Conservation (phyloP, 2,329 filamentous ascomycete genomes). For the Phialocephala sp. region DNA sequence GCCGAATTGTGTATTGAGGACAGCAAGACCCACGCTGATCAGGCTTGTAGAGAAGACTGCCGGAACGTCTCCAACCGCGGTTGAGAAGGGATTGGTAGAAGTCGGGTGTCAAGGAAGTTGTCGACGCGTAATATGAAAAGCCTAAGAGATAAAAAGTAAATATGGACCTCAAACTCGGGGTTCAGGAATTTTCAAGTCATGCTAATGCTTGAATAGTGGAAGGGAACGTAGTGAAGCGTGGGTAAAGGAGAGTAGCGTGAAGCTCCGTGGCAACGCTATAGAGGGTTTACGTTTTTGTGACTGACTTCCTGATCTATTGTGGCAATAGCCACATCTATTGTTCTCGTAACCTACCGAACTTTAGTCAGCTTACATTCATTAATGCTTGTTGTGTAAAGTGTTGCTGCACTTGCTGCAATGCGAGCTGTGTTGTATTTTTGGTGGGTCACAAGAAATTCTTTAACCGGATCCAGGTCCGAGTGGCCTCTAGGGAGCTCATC, state of each 20-base stretch:
- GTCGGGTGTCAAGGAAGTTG: conserved; percentile 63
- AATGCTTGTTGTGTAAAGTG: background rate
- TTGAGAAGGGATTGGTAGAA: conserved; percentile 77
- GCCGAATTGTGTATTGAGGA: conserved; percentile 84
- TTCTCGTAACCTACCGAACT: conserved; percentile 36
- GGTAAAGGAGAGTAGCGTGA: conserved; percentile 3
- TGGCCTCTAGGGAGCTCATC: background rate
- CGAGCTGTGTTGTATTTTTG: conserved; percentile 1
- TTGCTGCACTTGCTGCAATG: conserved; percentile 11
- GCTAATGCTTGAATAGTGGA: conserved; percentile 11
- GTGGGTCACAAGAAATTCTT: background rate
- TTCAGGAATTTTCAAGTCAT: conserved; percentile 20
- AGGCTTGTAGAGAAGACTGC: conserved; percentile 75
- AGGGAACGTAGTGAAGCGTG: conserved; percentile 6
- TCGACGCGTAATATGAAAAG: conserved; percentile 73
- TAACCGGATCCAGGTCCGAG: conserved; percentile 1
- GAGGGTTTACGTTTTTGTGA: conserved; percentile 35
- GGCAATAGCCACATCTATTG: conserved; percentile 41
- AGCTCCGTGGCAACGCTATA: conserved; percentile 20
- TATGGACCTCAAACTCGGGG: conserved; percentile 11
- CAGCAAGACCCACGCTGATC: conserved; percentile 84
- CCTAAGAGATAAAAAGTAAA: conserved; percentile 53
- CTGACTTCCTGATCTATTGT: conserved; percentile 41
- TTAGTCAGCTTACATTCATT: background rate
- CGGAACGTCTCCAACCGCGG: conserved; percentile 79